phyloP scores from a whole-genome alignment of 2,329 filamentous ascomycete genomes.

The Pseudocercospora cruenta region DNA sequence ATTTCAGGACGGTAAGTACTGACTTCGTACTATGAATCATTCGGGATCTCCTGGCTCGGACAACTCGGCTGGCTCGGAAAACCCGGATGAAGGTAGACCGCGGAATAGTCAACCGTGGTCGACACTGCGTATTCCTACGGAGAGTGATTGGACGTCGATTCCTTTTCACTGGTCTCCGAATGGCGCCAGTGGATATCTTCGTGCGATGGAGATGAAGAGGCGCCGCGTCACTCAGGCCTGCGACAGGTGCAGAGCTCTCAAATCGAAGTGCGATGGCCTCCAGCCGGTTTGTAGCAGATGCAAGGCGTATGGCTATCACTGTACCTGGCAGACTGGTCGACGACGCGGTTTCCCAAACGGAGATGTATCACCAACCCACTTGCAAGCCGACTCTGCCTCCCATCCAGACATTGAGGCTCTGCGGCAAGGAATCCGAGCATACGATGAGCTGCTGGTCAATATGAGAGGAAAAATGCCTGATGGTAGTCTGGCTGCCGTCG shows the following conservation, averaged over 20 bases:
- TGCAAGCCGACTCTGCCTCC: neutral
- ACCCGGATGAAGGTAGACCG: neutral
- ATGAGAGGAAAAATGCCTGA: constrained; percentile 3
- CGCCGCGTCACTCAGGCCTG: constrained; percentile 19
- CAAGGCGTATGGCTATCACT: constrained; percentile 21
- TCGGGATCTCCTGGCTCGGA: neutral
- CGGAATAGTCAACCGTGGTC: neutral
- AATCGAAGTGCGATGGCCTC: constrained; percentile 17
- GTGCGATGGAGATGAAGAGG: constrained; percentile 17
- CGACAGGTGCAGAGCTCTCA: constrained; percentile 19
- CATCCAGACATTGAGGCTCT: neutral
- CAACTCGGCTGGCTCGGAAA: neutral
- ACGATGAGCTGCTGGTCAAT: constrained; percentile 14
- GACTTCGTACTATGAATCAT: neutral
- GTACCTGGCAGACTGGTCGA: constrained; percentile 18
- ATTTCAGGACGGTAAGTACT: neutral
- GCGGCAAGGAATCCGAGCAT: constrained; percentile 14
- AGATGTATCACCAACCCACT: neutral
- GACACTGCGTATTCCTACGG: constrained; percentile 22
- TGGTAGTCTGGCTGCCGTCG: constrained; percentile 1
- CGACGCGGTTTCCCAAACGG: constrained; percentile 16
- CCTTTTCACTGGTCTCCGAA: neutral
- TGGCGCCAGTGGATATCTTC: neutral
- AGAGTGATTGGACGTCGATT: constrained; percentile 11
- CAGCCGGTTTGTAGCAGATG: constrained; percentile 18